phyloP scores from a whole-genome alignment of 108 stramenopile species.

The Skeletonema grethae region DNA sequence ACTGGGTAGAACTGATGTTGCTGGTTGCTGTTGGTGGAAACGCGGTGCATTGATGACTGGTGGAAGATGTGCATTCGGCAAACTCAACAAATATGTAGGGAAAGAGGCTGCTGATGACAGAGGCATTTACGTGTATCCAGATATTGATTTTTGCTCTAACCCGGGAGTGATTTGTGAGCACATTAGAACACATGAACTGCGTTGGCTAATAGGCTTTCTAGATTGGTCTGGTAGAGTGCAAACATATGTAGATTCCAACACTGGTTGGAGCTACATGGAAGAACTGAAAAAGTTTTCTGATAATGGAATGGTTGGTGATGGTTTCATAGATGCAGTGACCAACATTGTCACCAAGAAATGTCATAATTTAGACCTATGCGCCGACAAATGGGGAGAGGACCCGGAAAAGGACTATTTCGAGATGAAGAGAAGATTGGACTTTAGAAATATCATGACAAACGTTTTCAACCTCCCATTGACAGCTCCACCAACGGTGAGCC shows the following conservation, averaged over 20 bases:
- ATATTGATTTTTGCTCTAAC: slow-evolving; percentile 41
- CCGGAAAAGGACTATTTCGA: background rate
- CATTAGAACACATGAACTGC: slow-evolving; percentile 25
- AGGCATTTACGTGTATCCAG: slow-evolving; percentile 18
- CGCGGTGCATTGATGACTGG: slow-evolving; percentile 30
- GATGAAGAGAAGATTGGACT: background rate
- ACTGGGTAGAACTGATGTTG: slow-evolving; percentile 25
- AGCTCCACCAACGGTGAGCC: background rate
- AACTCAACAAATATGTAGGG: slow-evolving; percentile 49
- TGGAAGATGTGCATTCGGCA: slow-evolving; percentile 42
- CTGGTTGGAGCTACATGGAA: slow-evolving; percentile 26
- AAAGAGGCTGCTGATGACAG: slow-evolving; percentile 35
- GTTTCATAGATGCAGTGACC: slow-evolving; percentile 27
- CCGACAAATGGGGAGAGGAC: background rate
- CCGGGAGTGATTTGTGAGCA: slow-evolving; percentile 38
- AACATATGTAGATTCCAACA: slow-evolving; percentile 44
- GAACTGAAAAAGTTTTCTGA: slow-evolving; percentile 31
- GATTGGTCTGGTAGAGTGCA: slow-evolving; percentile 80
- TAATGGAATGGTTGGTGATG: slow-evolving; percentile 19
- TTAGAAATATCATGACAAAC: background rate
- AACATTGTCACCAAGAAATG: slow-evolving; percentile 26
- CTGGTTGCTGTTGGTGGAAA: slow-evolving; percentile 32
- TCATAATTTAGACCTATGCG: slow-evolving; percentile 13
- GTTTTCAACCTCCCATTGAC: background rate
- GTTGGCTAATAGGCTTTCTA: slow-evolving; percentile 70